Base-by-base conservation (phyloP, 306 rosid genomes). In the Echinosophora koreensis region DNA sequence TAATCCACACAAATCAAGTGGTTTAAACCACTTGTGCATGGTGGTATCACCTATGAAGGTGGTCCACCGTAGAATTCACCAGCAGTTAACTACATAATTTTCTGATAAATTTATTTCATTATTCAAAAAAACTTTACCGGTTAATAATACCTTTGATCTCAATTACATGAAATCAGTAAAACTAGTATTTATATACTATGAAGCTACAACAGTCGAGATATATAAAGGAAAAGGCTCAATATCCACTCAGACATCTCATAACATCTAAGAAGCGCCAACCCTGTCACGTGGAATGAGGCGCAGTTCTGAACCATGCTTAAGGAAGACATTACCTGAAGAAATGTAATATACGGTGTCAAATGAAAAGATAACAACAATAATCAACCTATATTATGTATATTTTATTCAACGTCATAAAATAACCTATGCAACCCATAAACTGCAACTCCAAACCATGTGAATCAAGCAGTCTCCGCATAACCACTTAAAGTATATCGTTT, bases 261-360 rank as follows among this genome's bases (percentile, higher is more conserved):
- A 69, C 34, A 46, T 69, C 57, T 60, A 67, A 38, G 52, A 69
- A 50, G 74, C 70, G 18, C 85, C 85, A 55, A 82, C 85, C 65
- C 85, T 70, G 13, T 82, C 85, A 16, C 85, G 82, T 14, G 85
- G 85, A 71, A 82, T 82, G 69, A 82, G 64, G 51, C 85, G 85
- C 41, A 82, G 42, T 39, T 82, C 85, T n/a, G 85, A 76, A 8
- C 85, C 85, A 71, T 82, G 85, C 79, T 82, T 82, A 9, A 82
- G 85, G 69, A 82, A 82, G 77, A 82, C 85, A 64, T 82, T 82
- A 35, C 85, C 85, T 82, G 56, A 66, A 55, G 49, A 68, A 66
- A 77, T 61, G 28, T 38, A 67, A 69, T 58, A 8, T 50, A 74
- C 42, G 39, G 49, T 54, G 77, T 82, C 68, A 75, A 27, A 75